Percentiles rank a stretch among this genome's conserved stretches.
Conservation (phyloP, 345 rosid species). For the Salix dunnii region DNA sequence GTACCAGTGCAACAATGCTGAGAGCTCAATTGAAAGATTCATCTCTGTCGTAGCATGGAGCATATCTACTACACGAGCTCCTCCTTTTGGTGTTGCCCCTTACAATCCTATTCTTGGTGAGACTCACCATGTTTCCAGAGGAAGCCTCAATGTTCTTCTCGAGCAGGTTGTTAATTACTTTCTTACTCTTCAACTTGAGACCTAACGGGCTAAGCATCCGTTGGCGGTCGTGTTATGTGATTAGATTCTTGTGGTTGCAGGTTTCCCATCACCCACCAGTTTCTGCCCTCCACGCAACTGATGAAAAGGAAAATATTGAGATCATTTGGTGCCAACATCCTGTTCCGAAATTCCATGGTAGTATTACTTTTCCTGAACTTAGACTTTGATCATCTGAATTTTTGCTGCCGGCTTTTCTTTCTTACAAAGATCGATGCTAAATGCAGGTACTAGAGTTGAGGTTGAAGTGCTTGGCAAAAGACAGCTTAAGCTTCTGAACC, state of each 20-base stretch:
- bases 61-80: slow-evolving; percentile 59
- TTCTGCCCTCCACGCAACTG: slow-evolving; percentile 76
- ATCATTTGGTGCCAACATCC: slow-evolving; percentile 63
- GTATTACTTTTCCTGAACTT: not conserved
- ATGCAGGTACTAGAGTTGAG: slow-evolving; percentile 59
- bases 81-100: slow-evolving; percentile 64
- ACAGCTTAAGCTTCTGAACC: slow-evolving; percentile 50
- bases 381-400: not conserved
- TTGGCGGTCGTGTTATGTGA: not conserved
- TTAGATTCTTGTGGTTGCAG: slow-evolving; percentile 25
- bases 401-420: not conserved
- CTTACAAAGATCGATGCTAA: not conserved
- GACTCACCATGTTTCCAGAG: slow-evolving; percentile 80
- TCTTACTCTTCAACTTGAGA: too few relatives aligned
- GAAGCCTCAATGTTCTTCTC: slow-evolving; percentile 56
- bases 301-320: slow-evolving; percentile 57
- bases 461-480: slow-evolving; percentile 61
- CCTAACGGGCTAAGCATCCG: too few relatives aligned
- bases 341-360: slow-evolving; percentile 67
- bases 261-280: slow-evolving; percentile 94
- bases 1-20: slow-evolving; percentile 37
- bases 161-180: slow-evolving; percentile 48
- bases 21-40: slow-evolving; percentile 55
- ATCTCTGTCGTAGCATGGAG: slow-evolving; percentile 58
- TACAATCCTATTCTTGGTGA: slow-evolving; percentile 85